These are phyloP conservation scores for Botrytis fabae DNA, from an alignment of 2,329 filamentous ascomycete genomes.

Conservation along the genomic window DNA sequence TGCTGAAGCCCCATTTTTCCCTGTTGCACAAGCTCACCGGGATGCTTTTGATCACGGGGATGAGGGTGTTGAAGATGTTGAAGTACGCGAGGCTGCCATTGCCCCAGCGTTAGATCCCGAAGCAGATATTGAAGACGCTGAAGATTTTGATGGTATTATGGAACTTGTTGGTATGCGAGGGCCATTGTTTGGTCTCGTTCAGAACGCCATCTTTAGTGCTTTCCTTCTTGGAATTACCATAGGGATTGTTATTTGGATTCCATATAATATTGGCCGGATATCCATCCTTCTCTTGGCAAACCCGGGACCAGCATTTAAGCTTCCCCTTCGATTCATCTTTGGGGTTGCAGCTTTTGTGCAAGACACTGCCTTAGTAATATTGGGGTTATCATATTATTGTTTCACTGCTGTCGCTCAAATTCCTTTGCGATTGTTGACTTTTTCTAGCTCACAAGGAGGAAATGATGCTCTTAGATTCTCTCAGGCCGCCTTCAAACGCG, in stretches of 20 bases:
- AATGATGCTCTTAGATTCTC: slow-evolving; percentile 33
- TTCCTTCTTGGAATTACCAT: slow-evolving; percentile 87
- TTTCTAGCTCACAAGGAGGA: slow-evolving; percentile 16
- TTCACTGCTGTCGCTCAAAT: slow-evolving; percentile 30
- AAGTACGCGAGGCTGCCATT: slow-evolving; percentile 63
- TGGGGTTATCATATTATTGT: slow-evolving; percentile 54
- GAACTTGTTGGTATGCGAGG: slow-evolving; percentile 97
- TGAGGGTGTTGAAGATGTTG: slow-evolving; percentile 49
- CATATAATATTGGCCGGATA: slow-evolving; percentile 88
- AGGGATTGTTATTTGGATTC: slow-evolving; percentile 81
- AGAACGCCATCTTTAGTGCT: slow-evolving; percentile 93
- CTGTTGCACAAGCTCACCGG: slow-evolving; percentile 39
- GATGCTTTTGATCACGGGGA: slow-evolving; percentile 32
- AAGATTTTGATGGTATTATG: slow-evolving; percentile 94
- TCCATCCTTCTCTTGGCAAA: slow-evolving; percentile 78
- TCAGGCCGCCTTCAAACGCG: slow-evolving; percentile 38
- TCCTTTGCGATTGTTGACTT: slow-evolving; percentile 26
- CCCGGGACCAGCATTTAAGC: slow-evolving; percentile 66
- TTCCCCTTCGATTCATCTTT: slow-evolving; percentile 72
- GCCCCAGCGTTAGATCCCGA: slow-evolving; percentile 73
- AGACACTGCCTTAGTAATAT: slow-evolving; percentile 67
- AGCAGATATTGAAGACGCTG: slow-evolving; percentile 76
- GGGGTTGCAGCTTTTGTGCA: slow-evolving; percentile 76
- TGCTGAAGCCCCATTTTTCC: slow-evolving; percentile 61
- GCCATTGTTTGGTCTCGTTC: slow-evolving; percentile 82